Base-by-base conservation (phyloP, 345 rosid genomes). In the Eutrema heterophyllum region DNA sequence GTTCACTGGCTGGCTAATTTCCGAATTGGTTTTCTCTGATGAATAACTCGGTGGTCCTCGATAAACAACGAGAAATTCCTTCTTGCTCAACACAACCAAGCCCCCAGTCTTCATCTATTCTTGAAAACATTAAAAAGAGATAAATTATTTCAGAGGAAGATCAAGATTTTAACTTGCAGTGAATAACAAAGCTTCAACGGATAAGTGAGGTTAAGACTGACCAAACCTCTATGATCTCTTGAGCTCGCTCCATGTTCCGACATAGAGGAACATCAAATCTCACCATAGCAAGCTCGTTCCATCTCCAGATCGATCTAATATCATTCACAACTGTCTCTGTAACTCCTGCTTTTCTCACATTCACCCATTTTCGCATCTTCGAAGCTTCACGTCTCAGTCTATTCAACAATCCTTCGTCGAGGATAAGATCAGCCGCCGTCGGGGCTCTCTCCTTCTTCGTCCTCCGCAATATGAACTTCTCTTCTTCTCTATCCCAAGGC, bases 261-360 rank as follows among this genome's bases (percentile, higher is more conserved):
- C 90, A 84, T 64, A 92, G 77, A 46, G 96, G 97, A 43, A 87
- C 67, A 57, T 84, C 84, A 70, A 92, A 89, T 67, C 88, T 92
- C 38, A 88, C 81, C 94, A 86, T 86, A 29, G 80, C 92, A 64
- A 92, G 89, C 80, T 88, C 94, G 59, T 74, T 80, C 39, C 12
- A 72, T 67, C 78, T 77, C 97, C 97, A 92, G 35, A 68, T 66
- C 55, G 39, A 67, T 65, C 72, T 78, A 71, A 92, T 84, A 75
- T 88, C 86, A 54, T 83, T 81, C 55, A 92, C 87, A 43, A 89
- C 87, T 18, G 65, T 58, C 70, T 84, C 79, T 16, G 96, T 88
- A 38, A 92, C 94, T 59, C 97, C 97, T 33, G 91, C 89, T 84
- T 89, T 92, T 80, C 76, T 84, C 71, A 89, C 97, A 83, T 88